A percentile compares a stretch with the other conserved stretches of the same genome.
phyloP scores from a whole-genome alignment of 2,329 filamentous ascomycete species.

The Diaporthe vaccinii region DNA sequence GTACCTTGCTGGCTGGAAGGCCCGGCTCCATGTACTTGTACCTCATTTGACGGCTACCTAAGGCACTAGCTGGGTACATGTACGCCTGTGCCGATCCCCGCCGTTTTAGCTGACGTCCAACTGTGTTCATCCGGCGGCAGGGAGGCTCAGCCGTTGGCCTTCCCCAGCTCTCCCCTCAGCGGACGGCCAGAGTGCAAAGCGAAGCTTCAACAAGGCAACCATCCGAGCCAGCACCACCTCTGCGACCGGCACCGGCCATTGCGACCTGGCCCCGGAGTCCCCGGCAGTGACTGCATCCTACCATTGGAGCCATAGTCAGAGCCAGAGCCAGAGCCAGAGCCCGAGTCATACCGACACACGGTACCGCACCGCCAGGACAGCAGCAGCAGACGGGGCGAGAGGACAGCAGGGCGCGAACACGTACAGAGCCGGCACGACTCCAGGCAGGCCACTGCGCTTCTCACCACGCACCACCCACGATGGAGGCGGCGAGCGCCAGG shows the following conservation, averaged over 20 bases:
- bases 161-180: conserved; percentile 25
- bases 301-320: conserved; percentile 8
- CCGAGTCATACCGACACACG: neutral
- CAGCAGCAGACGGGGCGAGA: neutral
- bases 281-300: conserved; percentile 19
- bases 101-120: conserved; percentile 23
- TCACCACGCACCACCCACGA: conserved; percentile 53
- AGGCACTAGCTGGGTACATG: neutral
- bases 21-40: neutral
- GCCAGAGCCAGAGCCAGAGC: neutral
- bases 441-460: conserved; percentile 34
- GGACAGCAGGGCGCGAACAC: conserved; percentile 26
- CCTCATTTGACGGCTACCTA: neutral
- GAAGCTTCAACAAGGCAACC: conserved; percentile 22
- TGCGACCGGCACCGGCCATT: neutral
- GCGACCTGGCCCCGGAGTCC: conserved; percentile 1
- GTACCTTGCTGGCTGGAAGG: neutral
- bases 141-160: conserved; percentile 20
- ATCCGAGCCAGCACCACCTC: conserved; percentile 7
- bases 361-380: neutral
- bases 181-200: neutral
- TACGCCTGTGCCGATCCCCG: neutral
- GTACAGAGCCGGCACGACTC: conserved; percentile 16
- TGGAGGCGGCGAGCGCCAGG: conserved; percentile 97
- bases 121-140: conserved; percentile 20